These are phyloP conservation scores for Cladorrhinum sp. DNA, from an alignment of 2,329 filamentous ascomycete genomes.

Conservation along the genomic window DNA sequence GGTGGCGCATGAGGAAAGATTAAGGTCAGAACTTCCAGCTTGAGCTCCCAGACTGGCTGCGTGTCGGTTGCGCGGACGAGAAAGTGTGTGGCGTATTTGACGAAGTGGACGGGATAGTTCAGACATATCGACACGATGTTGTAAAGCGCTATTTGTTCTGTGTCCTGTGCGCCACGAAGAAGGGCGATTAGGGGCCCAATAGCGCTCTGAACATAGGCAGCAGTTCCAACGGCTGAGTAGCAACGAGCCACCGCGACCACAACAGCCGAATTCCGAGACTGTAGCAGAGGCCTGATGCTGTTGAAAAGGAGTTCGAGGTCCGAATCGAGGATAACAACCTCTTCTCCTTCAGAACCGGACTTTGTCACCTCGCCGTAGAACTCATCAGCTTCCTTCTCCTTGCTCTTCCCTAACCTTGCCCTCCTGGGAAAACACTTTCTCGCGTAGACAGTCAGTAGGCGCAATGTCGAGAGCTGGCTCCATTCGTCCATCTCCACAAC, in stretches of 20 bases:
- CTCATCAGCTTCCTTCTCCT: conserved; percentile 45
- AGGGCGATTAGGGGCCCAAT: conserved; percentile 85
- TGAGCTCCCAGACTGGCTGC: conserved; percentile 81
- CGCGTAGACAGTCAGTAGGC: conserved; percentile 79
- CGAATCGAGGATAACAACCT: conserved; percentile 65
- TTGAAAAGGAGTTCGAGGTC: conserved; percentile 81
- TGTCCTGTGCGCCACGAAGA: conserved; percentile 78
- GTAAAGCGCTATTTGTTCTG: conserved; percentile 85
- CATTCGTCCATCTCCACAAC: conserved; percentile 99
- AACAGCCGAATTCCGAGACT: conserved; percentile 90
- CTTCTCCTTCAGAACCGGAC: conserved; percentile 43
- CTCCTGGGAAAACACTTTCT: conserved; percentile 80
- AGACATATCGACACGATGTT: conserved; percentile 95
- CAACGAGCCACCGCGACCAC: conserved; percentile 82
- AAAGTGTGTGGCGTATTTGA: conserved; percentile 85
- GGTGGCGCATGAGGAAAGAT: conserved; percentile 80
- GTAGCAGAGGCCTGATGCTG: conserved; percentile 76
- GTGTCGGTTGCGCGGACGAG: conserved; percentile 77
- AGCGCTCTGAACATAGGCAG: conserved; percentile 69
- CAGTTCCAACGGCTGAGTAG: conserved; percentile 79
- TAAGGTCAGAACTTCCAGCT: conserved; percentile 85
- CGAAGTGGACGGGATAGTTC: conserved; percentile 71
- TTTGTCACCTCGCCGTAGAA: conserved; percentile 74
- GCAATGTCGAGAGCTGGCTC: conserved; percentile 82
- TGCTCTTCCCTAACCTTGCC: conserved; percentile 53